Evolutionary conservation across 805 yeast genomes (phyloP), one percentile per base, ranked within the genome.

Genomic region (Kluyveromyces starmeri): DNA sequence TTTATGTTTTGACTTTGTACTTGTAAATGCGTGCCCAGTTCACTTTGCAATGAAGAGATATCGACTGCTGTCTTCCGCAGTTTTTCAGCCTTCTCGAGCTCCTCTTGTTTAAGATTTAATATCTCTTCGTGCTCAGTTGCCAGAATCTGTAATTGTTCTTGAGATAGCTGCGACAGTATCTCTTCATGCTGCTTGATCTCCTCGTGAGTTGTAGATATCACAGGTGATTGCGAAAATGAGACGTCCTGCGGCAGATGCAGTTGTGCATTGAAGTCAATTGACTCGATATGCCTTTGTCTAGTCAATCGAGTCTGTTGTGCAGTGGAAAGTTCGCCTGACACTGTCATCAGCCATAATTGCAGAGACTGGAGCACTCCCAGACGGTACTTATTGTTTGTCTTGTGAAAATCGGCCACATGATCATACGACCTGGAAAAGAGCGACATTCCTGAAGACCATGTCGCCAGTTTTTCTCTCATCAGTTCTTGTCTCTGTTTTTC

Each of bases 1-100:
- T 71, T 66, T 11, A 86, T 80, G 51, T 73, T 77, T 35, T 79
- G 80, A 5, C 80, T 74, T 57, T 86, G 96, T 1, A 73, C 55
- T 16, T 73, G 72, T 31, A 86, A 63, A 51, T 88, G 94, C 36
- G 77, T 64, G 9, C 83, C 69, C 35, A 86, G 64, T 49, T 83
- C 92, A 16, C 77, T 66, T 49, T 86, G 89, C 41, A 88, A 56
- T 36, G 77, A 72, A 1, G 86, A 70, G 27, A 88, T 78, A 49
- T 84, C 95, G 28, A 75, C 52, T 55, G 80, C 75, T 2, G 83
- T 71, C 18, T 62, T 62, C 46, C 78, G 80, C 22, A 81, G 64
- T 40, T 68, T 62, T 40, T 72, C 74, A 6, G 78, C 80, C 40
- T 76, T 74, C 26, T 70, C 62, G 18, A 79, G 47, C 41, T 80